A percentile compares a stretch with the other conserved stretches of the same genome.
Conservation (phyloP, 1,139 yeast genomes). For the Candida sanyaensis region DNA sequence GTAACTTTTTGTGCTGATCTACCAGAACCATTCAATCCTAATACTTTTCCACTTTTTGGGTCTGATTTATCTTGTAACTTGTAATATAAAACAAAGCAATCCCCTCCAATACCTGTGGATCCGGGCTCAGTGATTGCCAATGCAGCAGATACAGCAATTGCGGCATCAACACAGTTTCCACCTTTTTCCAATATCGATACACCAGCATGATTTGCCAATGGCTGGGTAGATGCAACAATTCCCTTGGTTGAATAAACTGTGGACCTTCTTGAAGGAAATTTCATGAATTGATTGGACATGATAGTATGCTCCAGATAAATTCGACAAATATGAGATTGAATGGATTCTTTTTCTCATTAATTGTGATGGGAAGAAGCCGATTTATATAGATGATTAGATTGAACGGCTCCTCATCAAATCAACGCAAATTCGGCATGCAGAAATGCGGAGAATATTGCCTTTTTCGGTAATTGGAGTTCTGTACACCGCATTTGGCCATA, state of each 20-base stretch:
- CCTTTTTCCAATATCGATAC: slow-evolving; percentile 63
- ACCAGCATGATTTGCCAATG: slow-evolving; percentile 78
- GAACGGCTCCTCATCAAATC: too few relatives aligned
- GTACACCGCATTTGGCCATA: not conserved
- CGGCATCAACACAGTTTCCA: slow-evolving; percentile 82
- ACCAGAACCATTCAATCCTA: slow-evolving; percentile 80
- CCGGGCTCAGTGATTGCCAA: slow-evolving; percentile 73
- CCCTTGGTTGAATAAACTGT: slow-evolving; percentile 78
- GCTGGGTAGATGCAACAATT: slow-evolving; percentile 75
- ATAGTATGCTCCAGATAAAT: not conserved
- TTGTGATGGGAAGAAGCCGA: not conserved
- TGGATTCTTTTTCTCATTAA: not conserved
- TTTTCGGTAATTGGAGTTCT: not conserved
- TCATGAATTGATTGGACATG: slow-evolving; percentile 19
- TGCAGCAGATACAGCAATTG: slow-evolving; percentile 79
- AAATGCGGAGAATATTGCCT: not conserved
- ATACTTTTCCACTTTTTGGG: slow-evolving; percentile 34
- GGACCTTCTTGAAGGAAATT: slow-evolving; percentile 65
- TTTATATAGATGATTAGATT: not conserved
- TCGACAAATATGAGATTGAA: too few relatives aligned
- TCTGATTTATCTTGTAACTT: slow-evolving; percentile 39
- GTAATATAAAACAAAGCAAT: slow-evolving; percentile 69
- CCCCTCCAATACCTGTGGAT: slow-evolving; percentile 83
- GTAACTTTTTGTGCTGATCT: slow-evolving; percentile 57
- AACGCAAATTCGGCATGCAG: not conserved